phyloP scores from a whole-genome alignment of 495 filamentous ascomycete genomes.

The Tetracladium marchalianum region DNA sequence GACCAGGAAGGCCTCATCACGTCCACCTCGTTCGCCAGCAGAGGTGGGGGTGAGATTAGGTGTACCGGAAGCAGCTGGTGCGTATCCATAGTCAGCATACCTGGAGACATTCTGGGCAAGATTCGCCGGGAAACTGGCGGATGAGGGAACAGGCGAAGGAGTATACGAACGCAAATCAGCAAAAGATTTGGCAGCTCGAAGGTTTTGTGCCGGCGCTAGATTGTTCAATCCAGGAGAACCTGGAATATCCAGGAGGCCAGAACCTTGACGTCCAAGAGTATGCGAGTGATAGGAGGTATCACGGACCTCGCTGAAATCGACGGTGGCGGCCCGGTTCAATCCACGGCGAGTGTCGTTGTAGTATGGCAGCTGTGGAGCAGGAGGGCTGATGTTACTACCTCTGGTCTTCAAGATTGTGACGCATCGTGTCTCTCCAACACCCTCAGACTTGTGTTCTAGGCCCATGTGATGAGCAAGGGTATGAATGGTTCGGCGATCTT shows the following conservation, averaged over 20 bases:
- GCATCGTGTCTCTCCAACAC: constrained; percentile 74
- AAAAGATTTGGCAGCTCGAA: constrained; percentile 94
- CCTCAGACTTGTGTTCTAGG: constrained; percentile 79
- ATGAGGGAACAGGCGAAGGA: constrained; percentile 84
- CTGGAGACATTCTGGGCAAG: constrained; percentile 55
- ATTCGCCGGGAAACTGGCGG: constrained; percentile 72
- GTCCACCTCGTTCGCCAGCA: constrained; percentile 41
- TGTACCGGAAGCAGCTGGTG: constrained; percentile 46
- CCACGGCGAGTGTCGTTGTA: constrained; percentile 66
- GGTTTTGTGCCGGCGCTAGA: constrained; percentile 55
- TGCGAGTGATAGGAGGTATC: constrained; percentile 57
- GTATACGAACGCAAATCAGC: constrained; percentile 92
- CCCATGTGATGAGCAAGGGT: constrained; percentile 93
- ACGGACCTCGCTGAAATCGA: constrained; percentile 89
- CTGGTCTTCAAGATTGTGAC: constrained; percentile 71
- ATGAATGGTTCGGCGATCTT: constrained; percentile 82
- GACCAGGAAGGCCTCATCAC: constrained; percentile 47
- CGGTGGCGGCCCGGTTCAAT: constrained; percentile 91
- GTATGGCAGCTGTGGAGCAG: constrained; percentile 35
- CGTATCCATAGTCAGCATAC: constrained; percentile 41
- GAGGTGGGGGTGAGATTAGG: constrained; percentile 71
- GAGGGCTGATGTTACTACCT: constrained; percentile 56
- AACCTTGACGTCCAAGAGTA: constrained; percentile 64
- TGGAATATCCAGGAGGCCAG: constrained; percentile 71
- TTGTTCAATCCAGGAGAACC: constrained; percentile 55